A percentile compares a stretch with the other conserved stretches of the same genome.
Conservation (phyloP, 2,329 filamentous ascomycete species). For the Penicillium expansum region DNA sequence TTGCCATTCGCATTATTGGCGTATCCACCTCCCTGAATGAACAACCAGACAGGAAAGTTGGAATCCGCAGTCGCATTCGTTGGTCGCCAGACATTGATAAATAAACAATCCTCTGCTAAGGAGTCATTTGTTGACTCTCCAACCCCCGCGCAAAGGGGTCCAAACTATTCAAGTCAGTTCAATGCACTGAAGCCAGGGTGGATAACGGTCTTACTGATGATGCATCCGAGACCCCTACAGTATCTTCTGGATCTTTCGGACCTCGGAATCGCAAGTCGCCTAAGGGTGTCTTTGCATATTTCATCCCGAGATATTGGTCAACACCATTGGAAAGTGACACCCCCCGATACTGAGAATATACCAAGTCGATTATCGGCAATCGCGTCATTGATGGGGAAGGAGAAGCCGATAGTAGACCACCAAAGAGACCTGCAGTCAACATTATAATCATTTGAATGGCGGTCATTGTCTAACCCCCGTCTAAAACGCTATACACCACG, state of each 20-base stretch:
- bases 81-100: slow-evolving; percentile 35
- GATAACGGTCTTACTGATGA: slow-evolving; percentile 40
- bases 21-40: slow-evolving; percentile 60
- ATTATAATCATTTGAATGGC: not conserved
- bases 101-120: slow-evolving; percentile 37
- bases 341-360: slow-evolving; percentile 64
- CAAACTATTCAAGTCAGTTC: slow-evolving; percentile 19
- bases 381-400: not conserved
- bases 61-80: slow-evolving; percentile 35
- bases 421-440: slow-evolving; percentile 7
- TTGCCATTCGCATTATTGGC: slow-evolving; percentile 52
- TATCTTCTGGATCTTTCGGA: slow-evolving; percentile 56
- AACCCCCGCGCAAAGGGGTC: slow-evolving; percentile 60
- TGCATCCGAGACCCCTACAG: slow-evolving; percentile 48
- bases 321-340: slow-evolving; percentile 53
- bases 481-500: too few species aligned
- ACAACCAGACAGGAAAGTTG: slow-evolving; percentile 61
- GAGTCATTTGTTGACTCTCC: slow-evolving; percentile 61
- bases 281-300: slow-evolving; percentile 66
- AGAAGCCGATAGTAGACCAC: slow-evolving; percentile 7
- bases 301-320: slow-evolving; percentile 67
- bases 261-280: slow-evolving; percentile 62
- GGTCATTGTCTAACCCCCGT: not conserved
- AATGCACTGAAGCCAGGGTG: too few species aligned
- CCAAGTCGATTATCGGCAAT: slow-evolving; percentile 52